Conservation (phyloP, 176 grass and related monocot species). For the Aegilops sharonensis region DNA sequence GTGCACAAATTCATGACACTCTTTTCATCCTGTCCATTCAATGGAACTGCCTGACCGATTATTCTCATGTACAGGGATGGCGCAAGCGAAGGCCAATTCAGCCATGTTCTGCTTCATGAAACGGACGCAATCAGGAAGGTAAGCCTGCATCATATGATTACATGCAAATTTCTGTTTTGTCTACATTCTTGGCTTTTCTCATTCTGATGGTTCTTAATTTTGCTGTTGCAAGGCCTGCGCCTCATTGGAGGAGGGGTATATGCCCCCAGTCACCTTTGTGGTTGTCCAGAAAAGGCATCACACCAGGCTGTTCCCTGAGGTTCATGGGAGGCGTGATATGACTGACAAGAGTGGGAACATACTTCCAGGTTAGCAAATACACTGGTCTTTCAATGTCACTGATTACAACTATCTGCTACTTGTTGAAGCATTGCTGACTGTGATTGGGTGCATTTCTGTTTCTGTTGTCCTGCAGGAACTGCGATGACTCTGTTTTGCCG, state of each 20-base stretch:
- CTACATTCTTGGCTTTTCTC: too few species aligned
- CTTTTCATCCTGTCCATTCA: not conserved
- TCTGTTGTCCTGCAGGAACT: too few species aligned
- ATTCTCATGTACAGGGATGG: constrained; percentile 24
- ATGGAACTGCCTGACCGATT: not conserved
- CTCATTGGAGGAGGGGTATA: too few species aligned
- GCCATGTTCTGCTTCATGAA: constrained; percentile 21
- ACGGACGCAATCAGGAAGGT: constrained; percentile 55
- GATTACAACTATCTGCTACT: not conserved
- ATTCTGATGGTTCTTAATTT: too few species aligned
- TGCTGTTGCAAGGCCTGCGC: too few species aligned
- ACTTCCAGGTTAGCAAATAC: constrained; percentile 52
- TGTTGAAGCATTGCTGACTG: too few species aligned
- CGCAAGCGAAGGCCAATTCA: constrained; percentile 30
- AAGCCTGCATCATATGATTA: not conserved
- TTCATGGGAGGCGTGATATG: constrained; percentile 39
- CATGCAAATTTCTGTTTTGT: not conserved
- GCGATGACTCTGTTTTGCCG: not conserved
- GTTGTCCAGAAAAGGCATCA: constrained; percentile 90
- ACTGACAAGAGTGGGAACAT: constrained; percentile 89
- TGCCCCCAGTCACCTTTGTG: constrained; percentile 59
- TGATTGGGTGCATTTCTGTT: too few species aligned
- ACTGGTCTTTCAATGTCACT: not conserved
- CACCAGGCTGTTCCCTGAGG: constrained; percentile 70
- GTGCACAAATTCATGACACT: not conserved